Conservation (phyloP, 768 basidiomycete genomes). For the Ephemerocybe angulata region DNA sequence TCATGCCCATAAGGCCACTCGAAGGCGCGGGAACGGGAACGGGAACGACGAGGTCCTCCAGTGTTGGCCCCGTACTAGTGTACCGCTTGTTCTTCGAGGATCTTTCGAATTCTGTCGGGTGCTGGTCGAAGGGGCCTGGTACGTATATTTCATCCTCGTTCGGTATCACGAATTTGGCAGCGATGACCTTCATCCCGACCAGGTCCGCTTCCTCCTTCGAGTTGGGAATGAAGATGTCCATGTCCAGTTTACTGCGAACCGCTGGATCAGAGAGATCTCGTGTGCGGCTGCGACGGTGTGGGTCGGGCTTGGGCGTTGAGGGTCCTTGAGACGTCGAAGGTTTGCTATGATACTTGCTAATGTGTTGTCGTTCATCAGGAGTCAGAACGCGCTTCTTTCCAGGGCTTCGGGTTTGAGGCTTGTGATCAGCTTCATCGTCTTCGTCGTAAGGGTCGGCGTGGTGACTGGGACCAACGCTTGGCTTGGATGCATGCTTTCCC, state of each 20-base stretch:
- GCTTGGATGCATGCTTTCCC: neutral
- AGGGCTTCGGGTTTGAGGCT: neutral
- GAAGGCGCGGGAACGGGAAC: too few species aligned
- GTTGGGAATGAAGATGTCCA: slow-evolving; percentile 20
- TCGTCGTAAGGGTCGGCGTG: neutral
- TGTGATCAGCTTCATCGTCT: slow-evolving; percentile 1
- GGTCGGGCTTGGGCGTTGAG: neutral
- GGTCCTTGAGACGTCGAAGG: neutral
- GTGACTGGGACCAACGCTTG: neutral
- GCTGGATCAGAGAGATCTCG: neutral
- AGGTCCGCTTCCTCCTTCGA: slow-evolving; percentile 25
- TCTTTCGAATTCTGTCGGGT: neutral
- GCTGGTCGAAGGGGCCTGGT: slow-evolving; percentile 1
- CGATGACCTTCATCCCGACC: slow-evolving; percentile 34
- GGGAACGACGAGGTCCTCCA: neutral
- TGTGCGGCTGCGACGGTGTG: neutral
- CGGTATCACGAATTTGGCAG: slow-evolving; percentile 35
- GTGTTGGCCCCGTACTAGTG: neutral
- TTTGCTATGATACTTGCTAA: neutral
- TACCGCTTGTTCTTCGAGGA: slow-evolving; percentile 1
- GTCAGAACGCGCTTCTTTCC: neutral
- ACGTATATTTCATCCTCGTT: too few species aligned
- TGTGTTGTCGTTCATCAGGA: too few species aligned
- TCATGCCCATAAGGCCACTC: neutral
- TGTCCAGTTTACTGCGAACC: neutral